Conservation (phyloP, 139 green algal genomes). For the Picochlorum sp. region DNA sequence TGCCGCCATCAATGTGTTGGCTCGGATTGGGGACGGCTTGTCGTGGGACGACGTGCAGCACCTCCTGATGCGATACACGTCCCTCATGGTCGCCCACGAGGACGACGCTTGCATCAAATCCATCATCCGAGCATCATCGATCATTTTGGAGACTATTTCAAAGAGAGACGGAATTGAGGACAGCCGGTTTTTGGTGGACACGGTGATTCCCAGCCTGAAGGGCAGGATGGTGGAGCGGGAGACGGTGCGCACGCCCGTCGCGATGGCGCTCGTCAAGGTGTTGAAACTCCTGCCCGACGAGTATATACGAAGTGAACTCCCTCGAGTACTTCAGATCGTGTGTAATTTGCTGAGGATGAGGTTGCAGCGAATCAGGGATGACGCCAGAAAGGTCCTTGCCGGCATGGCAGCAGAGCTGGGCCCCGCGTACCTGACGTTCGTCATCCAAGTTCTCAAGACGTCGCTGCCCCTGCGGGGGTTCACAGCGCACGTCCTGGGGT, state of each 20-base stretch:
- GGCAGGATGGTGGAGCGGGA: constrained; percentile 39
- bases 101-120: constrained; percentile 25
- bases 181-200: constrained; percentile 12
- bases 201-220: constrained; percentile 50
- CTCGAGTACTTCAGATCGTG: constrained; percentile 54
- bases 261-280: constrained; percentile 72
- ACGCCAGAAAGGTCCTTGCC: constrained; percentile 62
- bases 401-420: constrained; percentile 65
- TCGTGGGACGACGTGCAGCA: constrained; percentile 65
- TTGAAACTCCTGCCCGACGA: constrained; percentile 61
- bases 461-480: constrained; percentile 60
- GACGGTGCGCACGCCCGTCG: constrained; percentile 57
- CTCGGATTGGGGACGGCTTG: constrained; percentile 39
- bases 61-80: constrained; percentile 50
- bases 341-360: constrained; percentile 53
- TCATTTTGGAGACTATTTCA: constrained; percentile 49
- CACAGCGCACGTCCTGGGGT: constrained; percentile 79
- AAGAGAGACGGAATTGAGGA: not conserved
- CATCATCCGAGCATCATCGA: constrained; percentile 54
- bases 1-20: constrained; percentile 55
- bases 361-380: constrained; percentile 65
- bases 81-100: constrained; percentile 37
- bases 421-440: constrained; percentile 52
- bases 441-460: constrained; percentile 33
- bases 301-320: constrained; percentile 52